Percentiles rank a stretch among this genome's conserved stretches.
Evolutionary conservation across 2,329 filamentous ascomycete species (phyloP).

Genomic region (Xylariaceae sp.): DNA sequence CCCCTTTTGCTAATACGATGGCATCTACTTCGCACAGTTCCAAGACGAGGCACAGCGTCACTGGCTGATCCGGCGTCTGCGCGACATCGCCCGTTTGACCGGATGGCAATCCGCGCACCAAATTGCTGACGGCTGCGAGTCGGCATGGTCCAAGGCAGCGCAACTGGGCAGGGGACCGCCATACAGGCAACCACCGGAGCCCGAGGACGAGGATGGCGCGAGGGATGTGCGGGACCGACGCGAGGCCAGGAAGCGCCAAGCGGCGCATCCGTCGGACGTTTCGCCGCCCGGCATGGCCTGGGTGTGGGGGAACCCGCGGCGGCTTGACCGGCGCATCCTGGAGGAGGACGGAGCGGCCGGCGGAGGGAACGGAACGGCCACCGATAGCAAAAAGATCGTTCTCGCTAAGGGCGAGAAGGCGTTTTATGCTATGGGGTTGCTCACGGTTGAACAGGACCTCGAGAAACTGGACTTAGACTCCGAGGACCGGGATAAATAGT

Average conservation of each 20-base stretch:
- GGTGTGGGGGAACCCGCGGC: constrained; percentile 46
- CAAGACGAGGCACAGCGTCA: constrained; percentile 64
- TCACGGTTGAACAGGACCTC: constrained; percentile 74
- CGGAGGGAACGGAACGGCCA: constrained; percentile 1
- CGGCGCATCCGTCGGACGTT: constrained; percentile 2
- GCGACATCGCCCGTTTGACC: constrained; percentile 70
- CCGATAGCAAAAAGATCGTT: constrained; percentile 41
- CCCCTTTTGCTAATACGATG: constrained; percentile 6
- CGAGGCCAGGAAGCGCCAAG: constrained; percentile 12
- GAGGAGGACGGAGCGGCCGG: constrained; percentile 37
- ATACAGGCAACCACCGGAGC: constrained; percentile 48
- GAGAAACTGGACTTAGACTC: constrained; percentile 53
- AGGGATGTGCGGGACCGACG: constrained; percentile 14
- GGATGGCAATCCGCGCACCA: constrained; percentile 82
- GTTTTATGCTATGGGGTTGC: constrained; percentile 71
- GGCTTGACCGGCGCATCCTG: constrained; percentile 47
- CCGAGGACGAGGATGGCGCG: constrained; percentile 27
- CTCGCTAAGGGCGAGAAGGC: constrained; percentile 58
- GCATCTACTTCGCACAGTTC: constrained; percentile 47
- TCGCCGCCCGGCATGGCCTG: constrained; percentile 14
- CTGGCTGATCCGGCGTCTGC: constrained; percentile 70
- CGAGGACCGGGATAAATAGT: constrained; percentile 23
- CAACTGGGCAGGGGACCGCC: constrained; percentile 69
- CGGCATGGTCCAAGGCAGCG: constrained; percentile 71
- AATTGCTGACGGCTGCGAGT: constrained; percentile 80